These are phyloP conservation scores for Glonium stellatum DNA, from an alignment of 495 filamentous ascomycete species.

Conservation along the genomic window DNA sequence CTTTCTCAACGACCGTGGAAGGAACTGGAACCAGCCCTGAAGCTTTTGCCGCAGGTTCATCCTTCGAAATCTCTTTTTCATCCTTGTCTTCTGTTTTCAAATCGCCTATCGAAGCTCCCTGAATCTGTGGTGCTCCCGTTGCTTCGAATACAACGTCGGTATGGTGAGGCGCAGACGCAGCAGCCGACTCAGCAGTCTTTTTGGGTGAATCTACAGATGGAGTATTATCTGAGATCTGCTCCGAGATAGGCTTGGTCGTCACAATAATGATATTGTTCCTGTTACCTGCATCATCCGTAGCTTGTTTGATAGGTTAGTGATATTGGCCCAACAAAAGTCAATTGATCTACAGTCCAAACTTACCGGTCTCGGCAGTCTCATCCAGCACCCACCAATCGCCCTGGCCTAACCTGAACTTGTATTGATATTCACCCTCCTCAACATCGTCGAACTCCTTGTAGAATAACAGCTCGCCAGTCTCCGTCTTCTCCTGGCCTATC, in stretches of 20 bases:
- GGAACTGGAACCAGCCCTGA: constrained; percentile 14
- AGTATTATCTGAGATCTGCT: background rate
- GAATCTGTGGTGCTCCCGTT: constrained; percentile 9
- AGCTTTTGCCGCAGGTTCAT: background rate
- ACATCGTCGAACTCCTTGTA: constrained; percentile 39
- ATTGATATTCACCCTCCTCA: constrained; percentile 51
- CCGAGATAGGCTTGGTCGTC: constrained; percentile 10
- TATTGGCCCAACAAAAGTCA: background rate
- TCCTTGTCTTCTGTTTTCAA: background rate
- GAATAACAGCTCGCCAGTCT: constrained; percentile 31
- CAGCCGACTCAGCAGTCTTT: constrained; percentile 1
- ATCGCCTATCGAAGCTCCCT: background rate
- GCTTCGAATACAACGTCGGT: background rate
- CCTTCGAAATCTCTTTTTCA: background rate
- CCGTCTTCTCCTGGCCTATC: constrained; percentile 29
- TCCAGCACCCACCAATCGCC: constrained; percentile 62
- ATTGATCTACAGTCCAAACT: constrained; percentile 3
- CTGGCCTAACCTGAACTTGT: constrained; percentile 60
- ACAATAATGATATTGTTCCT: constrained; percentile 51
- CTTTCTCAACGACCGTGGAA: constrained; percentile 25
- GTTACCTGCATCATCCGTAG: constrained; percentile 50
- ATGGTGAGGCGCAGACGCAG: background rate
- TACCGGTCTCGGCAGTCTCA: constrained; percentile 48
- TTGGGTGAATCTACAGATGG: background rate
- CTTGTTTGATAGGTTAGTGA: constrained; percentile 30